These are phyloP conservation scores for Trichophaea hybrida DNA, from an alignment of 2,329 filamentous ascomycete species.

Conservation along the genomic window DNA sequence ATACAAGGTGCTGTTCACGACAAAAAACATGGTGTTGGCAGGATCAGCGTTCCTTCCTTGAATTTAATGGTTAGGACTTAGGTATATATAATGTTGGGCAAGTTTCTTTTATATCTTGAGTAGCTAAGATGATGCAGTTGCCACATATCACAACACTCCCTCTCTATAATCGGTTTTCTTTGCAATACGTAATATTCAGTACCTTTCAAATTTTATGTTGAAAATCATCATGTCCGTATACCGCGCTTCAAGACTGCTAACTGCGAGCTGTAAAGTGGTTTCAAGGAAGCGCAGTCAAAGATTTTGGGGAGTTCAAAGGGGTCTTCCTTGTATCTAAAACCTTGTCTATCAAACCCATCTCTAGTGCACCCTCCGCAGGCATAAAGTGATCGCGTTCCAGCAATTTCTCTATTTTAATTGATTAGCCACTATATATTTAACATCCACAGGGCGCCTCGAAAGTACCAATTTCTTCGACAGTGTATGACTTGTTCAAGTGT, in stretches of 20 bases:
- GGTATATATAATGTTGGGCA: not conserved
- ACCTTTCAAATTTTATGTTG: too few relatives aligned
- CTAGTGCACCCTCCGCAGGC: conserved; percentile 72
- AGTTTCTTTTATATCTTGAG: too few relatives aligned
- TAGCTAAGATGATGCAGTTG: not conserved
- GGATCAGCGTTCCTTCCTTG: conserved; percentile 21
- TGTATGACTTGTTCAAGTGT: conserved; percentile 69
- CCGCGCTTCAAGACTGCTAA: too few relatives aligned
- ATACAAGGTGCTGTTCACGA: conserved; percentile 81
- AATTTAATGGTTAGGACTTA: not conserved
- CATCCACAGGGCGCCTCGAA: not conserved
- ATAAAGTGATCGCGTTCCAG: conserved; percentile 98
- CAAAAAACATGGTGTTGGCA: conserved; percentile 86
- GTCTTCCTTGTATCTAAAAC: conserved; percentile 52
- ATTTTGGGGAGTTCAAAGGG: conserved; percentile 1
- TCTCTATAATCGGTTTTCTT: not conserved
- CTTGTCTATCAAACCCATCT: conserved; percentile 83
- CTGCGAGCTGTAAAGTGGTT: too few relatives aligned
- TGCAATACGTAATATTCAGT: too few relatives aligned
- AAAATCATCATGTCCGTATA: too few relatives aligned
- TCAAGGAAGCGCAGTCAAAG: not conserved
- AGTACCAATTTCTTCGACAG: conserved; percentile 53
- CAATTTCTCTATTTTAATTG: conserved; percentile 47
- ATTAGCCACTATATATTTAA: not conserved
- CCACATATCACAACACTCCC: not conserved